phyloP scores from a whole-genome alignment of 106 monocot genomes.

The Platanthera zijinensis region DNA sequence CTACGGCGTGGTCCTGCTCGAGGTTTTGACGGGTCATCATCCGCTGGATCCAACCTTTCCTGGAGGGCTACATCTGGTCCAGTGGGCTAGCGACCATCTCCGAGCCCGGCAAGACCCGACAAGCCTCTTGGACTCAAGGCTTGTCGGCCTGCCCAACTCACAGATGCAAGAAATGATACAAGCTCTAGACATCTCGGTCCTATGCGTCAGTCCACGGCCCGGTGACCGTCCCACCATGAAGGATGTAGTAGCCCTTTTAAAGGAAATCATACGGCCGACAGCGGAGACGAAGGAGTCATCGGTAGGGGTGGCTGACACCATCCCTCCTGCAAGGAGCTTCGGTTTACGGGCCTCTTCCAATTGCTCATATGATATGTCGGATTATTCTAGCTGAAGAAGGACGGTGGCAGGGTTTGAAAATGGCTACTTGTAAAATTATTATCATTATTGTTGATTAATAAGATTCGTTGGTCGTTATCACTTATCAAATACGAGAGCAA shows the following conservation, averaged over 20 bases:
- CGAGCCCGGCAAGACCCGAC: constrained; percentile 24
- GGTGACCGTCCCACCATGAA: constrained; percentile 84
- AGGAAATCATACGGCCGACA: constrained; percentile 55
- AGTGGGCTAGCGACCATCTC: constrained; percentile 65
- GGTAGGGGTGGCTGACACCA: neutral
- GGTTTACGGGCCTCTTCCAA: constrained; percentile 42
- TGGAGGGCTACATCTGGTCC: constrained; percentile 59
- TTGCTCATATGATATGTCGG: constrained; percentile 69
- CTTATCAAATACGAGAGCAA: too few relatives aligned
- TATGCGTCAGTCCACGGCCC: constrained; percentile 51
- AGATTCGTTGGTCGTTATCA: too few relatives aligned
- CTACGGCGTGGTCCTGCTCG: constrained; percentile 81
- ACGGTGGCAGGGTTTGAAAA: neutral
- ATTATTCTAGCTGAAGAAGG: constrained; percentile 30
- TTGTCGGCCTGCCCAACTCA: constrained; percentile 30
- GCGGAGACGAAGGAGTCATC: constrained; percentile 22
- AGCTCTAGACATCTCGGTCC: constrained; percentile 37
- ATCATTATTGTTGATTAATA: too few relatives aligned
- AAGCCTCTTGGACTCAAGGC: constrained; percentile 58
- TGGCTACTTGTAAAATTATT: neutral
- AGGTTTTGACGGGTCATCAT: constrained; percentile 71
- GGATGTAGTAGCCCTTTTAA: constrained; percentile 77
- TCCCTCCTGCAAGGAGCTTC: neutral
- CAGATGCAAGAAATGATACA: constrained; percentile 72
- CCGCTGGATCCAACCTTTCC: constrained; percentile 72